phyloP scores from a whole-genome alignment of 2,329 filamentous ascomycete species.

The Hypoxylon sp. region DNA sequence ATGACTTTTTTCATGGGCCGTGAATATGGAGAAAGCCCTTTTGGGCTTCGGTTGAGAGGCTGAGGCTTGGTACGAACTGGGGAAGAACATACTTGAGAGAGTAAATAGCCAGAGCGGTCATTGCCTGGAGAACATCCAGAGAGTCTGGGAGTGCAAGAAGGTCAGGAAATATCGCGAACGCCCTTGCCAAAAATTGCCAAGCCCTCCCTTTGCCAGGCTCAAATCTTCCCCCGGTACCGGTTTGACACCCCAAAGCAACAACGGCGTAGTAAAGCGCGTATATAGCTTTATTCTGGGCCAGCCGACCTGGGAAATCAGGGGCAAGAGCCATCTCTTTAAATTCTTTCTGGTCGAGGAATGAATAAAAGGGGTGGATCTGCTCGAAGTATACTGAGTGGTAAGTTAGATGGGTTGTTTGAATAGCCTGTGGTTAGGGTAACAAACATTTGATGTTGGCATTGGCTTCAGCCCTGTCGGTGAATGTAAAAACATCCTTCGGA shows the following conservation, averaged over 20 bases:
- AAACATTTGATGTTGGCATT: constrained; percentile 34
- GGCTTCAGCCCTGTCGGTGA: constrained; percentile 26
- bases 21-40: too few relatives aligned
- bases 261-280: constrained; percentile 58
- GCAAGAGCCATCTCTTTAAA: constrained; percentile 56
- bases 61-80: neutral
- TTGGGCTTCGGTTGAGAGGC: neutral
- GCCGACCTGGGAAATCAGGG: constrained; percentile 47
- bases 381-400: constrained; percentile 55
- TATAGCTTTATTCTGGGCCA: constrained; percentile 53
- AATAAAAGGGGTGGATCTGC: constrained; percentile 57
- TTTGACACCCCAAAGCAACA: constrained; percentile 58
- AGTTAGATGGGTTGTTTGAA: constrained; percentile 6
- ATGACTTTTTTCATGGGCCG: too few relatives aligned
- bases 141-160: constrained; percentile 53
- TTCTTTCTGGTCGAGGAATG: constrained; percentile 57
- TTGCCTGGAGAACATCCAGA: constrained; percentile 51
- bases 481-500: constrained; percentile 19
- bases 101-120: constrained; percentile 54
- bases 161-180: constrained; percentile 57
- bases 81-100: constrained; percentile 35
- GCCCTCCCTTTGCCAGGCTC: constrained; percentile 57
- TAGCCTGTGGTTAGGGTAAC: neutral
- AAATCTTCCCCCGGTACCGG: constrained; percentile 56
- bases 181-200: constrained; percentile 58